Evolutionary conservation across 192 early-diverging fungal species (phyloP), one percentile per base, ranked within the genome.

Genomic region (Coemansia sp.): DNA sequence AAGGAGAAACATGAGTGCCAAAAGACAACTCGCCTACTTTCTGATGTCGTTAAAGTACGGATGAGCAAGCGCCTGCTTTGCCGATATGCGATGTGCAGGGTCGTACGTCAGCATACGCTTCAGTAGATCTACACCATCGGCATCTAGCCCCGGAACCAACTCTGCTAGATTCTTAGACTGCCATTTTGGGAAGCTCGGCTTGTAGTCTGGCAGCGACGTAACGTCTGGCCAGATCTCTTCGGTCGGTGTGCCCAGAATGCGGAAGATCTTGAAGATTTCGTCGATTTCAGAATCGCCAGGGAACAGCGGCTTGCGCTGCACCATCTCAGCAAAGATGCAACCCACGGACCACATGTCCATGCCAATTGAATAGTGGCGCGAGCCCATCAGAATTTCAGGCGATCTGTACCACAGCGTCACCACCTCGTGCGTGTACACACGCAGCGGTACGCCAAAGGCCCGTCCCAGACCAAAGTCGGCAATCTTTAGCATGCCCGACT

Each of bases 341-440:
- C 94, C 97, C 48, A 96, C 87, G 54, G 88, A 90, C 97, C 97
- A 99, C 84, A 99, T 96, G 75, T 99, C 97, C 28, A 99, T 89
- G 8, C 87, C 90, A 9, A 91, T 93, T 11, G 92, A 92, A 78
- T 99, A 99, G 62, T 90, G 87, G 40, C 86, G 87, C 10, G 86
- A 87, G 7, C 95, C 97, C 60, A 99, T 85, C 60, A 99, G 78
- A 58, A 98, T 94, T 82, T 99, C 96, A 4, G 97, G 95, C 17
- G 95, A 85, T 34, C 97, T 81, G 72, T 97, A 98, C 96, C 93
- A 96, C 47, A 96, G 81, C 17, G 94, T 97, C 42, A 95, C 88
- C 34, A 98, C 92, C 69, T 98, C 93, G 69, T 96, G 95, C 40
- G 97, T 98, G 83, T 95, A 96, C 17, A 90, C 82, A 20, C 94